phyloP scores from a whole-genome alignment of 2,329 filamentous ascomycete species.

The Karstenula rhodostoma region DNA sequence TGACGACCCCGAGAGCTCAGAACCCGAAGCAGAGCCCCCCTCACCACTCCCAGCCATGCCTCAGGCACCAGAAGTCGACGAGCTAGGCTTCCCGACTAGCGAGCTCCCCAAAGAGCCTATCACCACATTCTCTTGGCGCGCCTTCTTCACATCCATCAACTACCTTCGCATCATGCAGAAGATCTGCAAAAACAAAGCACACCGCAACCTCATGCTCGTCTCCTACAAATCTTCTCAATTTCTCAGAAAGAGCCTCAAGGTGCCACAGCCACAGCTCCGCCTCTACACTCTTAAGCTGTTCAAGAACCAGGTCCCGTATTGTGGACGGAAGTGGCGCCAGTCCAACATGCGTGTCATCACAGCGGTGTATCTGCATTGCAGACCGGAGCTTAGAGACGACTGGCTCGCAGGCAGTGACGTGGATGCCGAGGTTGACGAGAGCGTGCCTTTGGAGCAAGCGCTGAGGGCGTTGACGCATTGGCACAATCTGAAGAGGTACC shows the following conservation, averaged over 20 bases:
- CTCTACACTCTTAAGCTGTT: conserved; percentile 97
- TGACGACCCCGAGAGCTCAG: conserved; percentile 35
- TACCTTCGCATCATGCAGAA: conserved; percentile 97
- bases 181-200: conserved; percentile 93
- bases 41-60: conserved; percentile 32
- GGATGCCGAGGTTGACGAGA: conserved; percentile 92
- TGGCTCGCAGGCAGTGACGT: conserved; percentile 93
- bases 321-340: conserved; percentile 97
- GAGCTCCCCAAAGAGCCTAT: conserved; percentile 78
- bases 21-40: conserved; percentile 36
- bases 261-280: conserved; percentile 85
- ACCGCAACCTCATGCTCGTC: conserved; percentile 91
- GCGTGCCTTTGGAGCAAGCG: conserved; percentile 89
- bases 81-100: conserved; percentile 81
- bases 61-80: conserved; percentile 72
- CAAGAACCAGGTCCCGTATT: conserved; percentile 98
- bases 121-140: conserved; percentile 89
- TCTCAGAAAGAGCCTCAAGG: conserved; percentile 87
- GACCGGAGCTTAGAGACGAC: conserved; percentile 91
- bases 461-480: conserved; percentile 90
- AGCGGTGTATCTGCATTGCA: conserved; percentile 91
- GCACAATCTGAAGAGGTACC: conserved; percentile 86
- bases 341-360: conserved; percentile 99
- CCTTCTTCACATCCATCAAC: conserved; percentile 95
- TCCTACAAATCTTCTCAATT: conserved; percentile 96